phyloP scores from a whole-genome alignment of 805 yeast species.

The Osmozyma mogii region DNA sequence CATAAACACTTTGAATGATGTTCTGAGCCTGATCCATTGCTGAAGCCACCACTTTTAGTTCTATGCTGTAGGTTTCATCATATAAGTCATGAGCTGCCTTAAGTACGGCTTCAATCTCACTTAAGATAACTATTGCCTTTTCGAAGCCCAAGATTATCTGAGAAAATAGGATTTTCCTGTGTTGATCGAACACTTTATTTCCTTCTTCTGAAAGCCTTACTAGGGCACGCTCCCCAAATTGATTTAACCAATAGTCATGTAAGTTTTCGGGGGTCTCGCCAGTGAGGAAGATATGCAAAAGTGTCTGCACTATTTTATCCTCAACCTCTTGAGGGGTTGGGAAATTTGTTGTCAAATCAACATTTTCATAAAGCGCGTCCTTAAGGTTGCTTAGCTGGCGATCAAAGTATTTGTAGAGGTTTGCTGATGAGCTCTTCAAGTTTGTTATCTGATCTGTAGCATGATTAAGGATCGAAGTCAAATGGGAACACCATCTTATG shows the following conservation, averaged over 20 bases:
- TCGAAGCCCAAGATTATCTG: slow-evolving; percentile 50
- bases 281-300: slow-evolving; percentile 44
- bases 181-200: slow-evolving; percentile 40
- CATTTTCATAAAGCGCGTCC: slow-evolving; percentile 16
- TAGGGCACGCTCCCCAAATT: slow-evolving; percentile 59
- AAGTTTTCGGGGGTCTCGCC: slow-evolving; percentile 44
- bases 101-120: slow-evolving; percentile 31
- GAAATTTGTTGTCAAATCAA: slow-evolving; percentile 22
- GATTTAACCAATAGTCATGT: slow-evolving; percentile 55
- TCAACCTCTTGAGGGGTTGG: slow-evolving; percentile 11
- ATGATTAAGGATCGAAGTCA: slow-evolving; percentile 18
- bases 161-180: slow-evolving; percentile 40
- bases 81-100: too few relatives aligned
- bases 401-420: slow-evolving; percentile 21
- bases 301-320: slow-evolving; percentile 11
- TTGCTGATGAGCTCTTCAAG: too few relatives aligned
- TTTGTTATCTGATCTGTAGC: slow-evolving; percentile 17
- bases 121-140: slow-evolving; percentile 40
- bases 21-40: too few relatives aligned
- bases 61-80: too few relatives aligned
- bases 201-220: slow-evolving; percentile 49
- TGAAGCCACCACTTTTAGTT: too few relatives aligned
- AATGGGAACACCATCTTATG: slow-evolving; percentile 18
- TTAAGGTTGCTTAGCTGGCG: slow-evolving; percentile 25
- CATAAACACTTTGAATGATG: too few relatives aligned